Base-by-base conservation (phyloP, 345 rosid genomes). In the Arabis hirsuta region DNA sequence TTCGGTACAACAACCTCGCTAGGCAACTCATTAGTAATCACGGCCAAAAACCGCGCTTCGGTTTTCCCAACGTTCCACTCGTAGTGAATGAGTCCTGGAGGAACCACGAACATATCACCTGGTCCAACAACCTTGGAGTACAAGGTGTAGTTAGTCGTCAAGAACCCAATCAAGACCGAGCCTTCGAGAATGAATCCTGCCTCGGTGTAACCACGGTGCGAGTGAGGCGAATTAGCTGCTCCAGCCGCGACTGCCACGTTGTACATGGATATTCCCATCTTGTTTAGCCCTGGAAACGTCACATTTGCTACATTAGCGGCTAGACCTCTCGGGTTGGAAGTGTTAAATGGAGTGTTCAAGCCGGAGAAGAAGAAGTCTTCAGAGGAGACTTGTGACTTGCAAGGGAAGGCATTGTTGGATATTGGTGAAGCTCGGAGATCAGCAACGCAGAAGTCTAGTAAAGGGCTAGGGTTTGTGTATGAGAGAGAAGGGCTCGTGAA, bases 391-490 rank as follows among this genome's bases (percentile, higher is more conserved):
- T 81, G 61, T 0, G 83, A 68, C 47, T 88, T 87, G 89, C 96
- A 88, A 10, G 90, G 87, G 74, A 83, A 84, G 65, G 89, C 91
- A 53, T 74, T 87, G 3, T 87, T 54, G 2, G 85, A 45, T 29
- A 5, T 29, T 29, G 70, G 4, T 7, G 84, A 1, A 14, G 80
- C 72, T 19, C 48, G 68, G 32, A 81, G 22, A 58, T 87, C 83
- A 46, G 82, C 88, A 11, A 88, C 84, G 48, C 96, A 86, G 72
- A 88, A 83, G 79, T 86, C 98, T 73, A 86, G 91, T 14, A 86
- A 71, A 1, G 74, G 78, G 72, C 82, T 86, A 5, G 84, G 84
- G 10, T 85, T 87, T n/a, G 16, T 12, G 34, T 79, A 66, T 20
- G 79, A 72, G 41, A 13, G 70, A 31, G 77, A 73, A 52, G 67